Percentiles rank a stretch among this genome's conserved stretches.
Conservation (phyloP, 2,329 filamentous ascomycete genomes). For the Ophiostoma novo-ulmi region DNA sequence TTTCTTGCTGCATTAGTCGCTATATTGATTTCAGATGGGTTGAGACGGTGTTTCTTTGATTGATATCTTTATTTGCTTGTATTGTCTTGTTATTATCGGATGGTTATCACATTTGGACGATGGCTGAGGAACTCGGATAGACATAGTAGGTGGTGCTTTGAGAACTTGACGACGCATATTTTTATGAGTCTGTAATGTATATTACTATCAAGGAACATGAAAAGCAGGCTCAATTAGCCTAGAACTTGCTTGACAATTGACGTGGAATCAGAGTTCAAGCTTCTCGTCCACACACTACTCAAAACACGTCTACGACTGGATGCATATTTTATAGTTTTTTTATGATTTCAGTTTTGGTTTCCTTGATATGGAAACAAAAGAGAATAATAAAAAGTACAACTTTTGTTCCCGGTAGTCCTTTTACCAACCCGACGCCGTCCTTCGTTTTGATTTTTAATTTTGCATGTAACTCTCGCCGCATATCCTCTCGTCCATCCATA, state of each 20-base stretch:
- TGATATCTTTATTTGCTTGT: background rate
- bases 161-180: background rate
- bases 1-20: background rate
- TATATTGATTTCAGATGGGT: background rate
- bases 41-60: background rate
- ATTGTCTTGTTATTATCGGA: background rate
- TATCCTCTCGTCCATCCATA: background rate
- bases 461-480: background rate
- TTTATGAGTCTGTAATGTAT: background rate
- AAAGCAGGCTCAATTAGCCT: background rate
- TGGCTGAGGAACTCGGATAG: background rate
- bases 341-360: constrained; percentile 19
- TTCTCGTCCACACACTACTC: background rate
- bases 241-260: background rate
- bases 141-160: background rate
- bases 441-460: background rate
- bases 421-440: constrained; percentile 9
- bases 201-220: background rate
- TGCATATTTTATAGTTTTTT: background rate
- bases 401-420: constrained; percentile 9
- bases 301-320: background rate
- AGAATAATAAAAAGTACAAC: background rate
- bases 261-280: background rate
- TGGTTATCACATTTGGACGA: background rate
- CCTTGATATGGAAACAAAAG: constrained; percentile 5